These are phyloP conservation scores for Brettanomyces nanus DNA, from an alignment of 805 yeast species.

Conservation along the genomic window DNA sequence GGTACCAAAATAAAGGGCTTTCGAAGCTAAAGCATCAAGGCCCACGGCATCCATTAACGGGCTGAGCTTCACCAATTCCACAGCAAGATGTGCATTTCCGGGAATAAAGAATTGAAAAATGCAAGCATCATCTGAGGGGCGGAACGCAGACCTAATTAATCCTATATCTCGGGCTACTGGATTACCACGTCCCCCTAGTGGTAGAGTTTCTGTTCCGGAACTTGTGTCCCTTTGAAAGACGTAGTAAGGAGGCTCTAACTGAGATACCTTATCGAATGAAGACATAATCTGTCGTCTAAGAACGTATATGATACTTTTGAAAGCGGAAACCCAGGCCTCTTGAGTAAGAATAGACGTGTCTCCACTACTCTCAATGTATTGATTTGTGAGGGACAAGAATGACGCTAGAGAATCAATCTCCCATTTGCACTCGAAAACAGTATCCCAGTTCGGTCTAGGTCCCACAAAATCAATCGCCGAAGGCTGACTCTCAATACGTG, in stretches of 20 bases:
- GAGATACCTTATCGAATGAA: slow-evolving; percentile 47
- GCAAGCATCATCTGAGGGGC: slow-evolving; percentile 87
- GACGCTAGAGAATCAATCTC: slow-evolving; percentile 84
- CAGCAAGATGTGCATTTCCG: slow-evolving; percentile 69
- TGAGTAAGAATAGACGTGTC: slow-evolving; percentile 41
- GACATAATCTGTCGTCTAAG: slow-evolving; percentile 54
- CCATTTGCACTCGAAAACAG: slow-evolving; percentile 83
- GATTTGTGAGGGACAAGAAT: slow-evolving; percentile 66
- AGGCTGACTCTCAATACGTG: slow-evolving; percentile 39
- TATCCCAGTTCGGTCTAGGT: slow-evolving; percentile 63
- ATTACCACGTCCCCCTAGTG: slow-evolving; percentile 73
- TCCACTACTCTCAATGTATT: slow-evolving; percentile 49
- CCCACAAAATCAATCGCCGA: slow-evolving; percentile 55
- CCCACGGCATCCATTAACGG: slow-evolving; percentile 17
- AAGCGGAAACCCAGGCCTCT: slow-evolving; percentile 51
- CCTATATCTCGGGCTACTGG: slow-evolving; percentile 71
- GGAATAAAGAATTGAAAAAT: slow-evolving; percentile 77
- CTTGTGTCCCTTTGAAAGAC: slow-evolving; percentile 67
- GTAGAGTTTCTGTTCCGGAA: slow-evolving; percentile 73
- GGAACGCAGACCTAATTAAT: slow-evolving; percentile 69
- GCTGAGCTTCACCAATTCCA: slow-evolving; percentile 42
- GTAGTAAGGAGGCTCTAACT: slow-evolving; percentile 43
- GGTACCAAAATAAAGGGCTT: slow-evolving; percentile 30
- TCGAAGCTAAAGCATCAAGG: slow-evolving; percentile 13
- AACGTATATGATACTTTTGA: slow-evolving; percentile 40